Conservation (phyloP, 2,329 filamentous ascomycete genomes). For the Colletotrichum sp. region DNA sequence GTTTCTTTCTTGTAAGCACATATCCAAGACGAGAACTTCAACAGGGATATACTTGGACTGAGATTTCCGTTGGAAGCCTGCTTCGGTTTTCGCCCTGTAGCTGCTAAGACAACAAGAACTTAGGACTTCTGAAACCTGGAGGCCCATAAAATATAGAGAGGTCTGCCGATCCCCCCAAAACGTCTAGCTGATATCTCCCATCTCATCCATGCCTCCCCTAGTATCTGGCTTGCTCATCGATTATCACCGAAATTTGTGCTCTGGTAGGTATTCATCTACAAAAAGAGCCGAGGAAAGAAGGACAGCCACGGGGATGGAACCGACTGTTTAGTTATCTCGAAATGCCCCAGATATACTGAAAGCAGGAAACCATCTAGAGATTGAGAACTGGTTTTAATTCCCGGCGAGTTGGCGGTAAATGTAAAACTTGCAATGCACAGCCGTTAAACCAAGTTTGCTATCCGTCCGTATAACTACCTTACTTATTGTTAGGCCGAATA, state of each 20-base stretch:
- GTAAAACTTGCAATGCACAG: too few species aligned
- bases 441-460: too few species aligned
- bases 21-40: background rate
- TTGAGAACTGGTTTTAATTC: too few species aligned
- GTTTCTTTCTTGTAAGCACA: fast-evolving
- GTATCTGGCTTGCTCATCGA: fast-evolving
- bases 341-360: background rate
- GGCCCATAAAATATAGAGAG: too few species aligned
- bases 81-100: too few species aligned
- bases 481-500: background rate
- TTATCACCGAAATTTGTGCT: fast-evolving
- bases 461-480: background rate
- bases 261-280: fast-evolving
- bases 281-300: background rate
- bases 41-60: too few species aligned
- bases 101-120: background rate
- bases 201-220: background rate
- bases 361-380: background rate
- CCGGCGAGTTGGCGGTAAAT: too few species aligned
- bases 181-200: background rate
- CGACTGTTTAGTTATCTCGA: background rate
- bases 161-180: background rate
- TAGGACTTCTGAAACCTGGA: fast-evolving
- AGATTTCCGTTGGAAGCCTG: background rate
- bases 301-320: background rate